Percentiles rank a stretch among this genome's conserved stretches.
Evolutionary conservation across 164 flowering plant genomes (phyloP).

Genomic region (Sextonia rubra): DNA sequence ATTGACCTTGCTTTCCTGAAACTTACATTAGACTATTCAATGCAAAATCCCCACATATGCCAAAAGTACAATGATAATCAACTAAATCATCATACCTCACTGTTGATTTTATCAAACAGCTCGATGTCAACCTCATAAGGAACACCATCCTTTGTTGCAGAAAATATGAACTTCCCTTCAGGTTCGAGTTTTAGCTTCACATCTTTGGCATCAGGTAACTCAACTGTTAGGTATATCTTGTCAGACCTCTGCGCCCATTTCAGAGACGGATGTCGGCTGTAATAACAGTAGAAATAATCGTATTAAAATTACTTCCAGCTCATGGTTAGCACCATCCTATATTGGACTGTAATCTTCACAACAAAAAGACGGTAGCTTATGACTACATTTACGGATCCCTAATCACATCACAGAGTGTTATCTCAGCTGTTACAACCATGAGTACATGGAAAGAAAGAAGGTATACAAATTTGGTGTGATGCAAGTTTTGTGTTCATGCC

Average conservation of each 20-base stretch:
- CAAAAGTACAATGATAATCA: background rate
- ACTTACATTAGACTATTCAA: background rate
- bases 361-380: too few species aligned
- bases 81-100: constrained; percentile 35
- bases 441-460: too few species aligned
- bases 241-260: constrained; percentile 79
- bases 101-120: constrained; percentile 53
- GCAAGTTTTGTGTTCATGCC: too few species aligned
- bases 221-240: constrained; percentile 46
- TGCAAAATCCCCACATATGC: background rate
- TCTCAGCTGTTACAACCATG: too few species aligned
- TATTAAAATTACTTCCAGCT: too few species aligned
- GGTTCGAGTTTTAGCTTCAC: constrained; percentile 68
- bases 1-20: constrained; percentile 64
- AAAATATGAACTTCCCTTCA: constrained; percentile 60
- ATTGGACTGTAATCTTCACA: too few species aligned
- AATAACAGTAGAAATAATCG: constrained; percentile 3
- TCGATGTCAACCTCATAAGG: constrained; percentile 58
- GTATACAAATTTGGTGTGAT: too few species aligned
- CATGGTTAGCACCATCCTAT: too few species aligned
- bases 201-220: constrained; percentile 69
- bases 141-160: constrained; percentile 44
- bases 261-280: constrained; percentile 67
- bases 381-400: too few species aligned
- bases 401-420: too few species aligned